Conservation (phyloP, 805 yeast species). For the Yarrowia yakushimensis region DNA sequence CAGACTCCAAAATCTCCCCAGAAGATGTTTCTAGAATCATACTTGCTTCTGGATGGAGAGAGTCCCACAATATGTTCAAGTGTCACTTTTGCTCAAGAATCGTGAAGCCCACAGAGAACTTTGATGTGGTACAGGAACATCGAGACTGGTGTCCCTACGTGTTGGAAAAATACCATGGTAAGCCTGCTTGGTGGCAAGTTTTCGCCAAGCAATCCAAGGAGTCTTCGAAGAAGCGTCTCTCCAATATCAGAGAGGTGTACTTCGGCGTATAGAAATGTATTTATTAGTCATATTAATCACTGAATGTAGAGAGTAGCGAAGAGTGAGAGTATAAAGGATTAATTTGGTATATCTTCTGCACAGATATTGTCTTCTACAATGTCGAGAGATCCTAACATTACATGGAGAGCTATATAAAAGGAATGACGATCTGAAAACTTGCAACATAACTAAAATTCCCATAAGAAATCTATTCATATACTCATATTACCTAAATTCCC, state of each 20-base stretch:
- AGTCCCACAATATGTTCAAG: not conserved
- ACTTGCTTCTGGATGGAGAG: not conserved
- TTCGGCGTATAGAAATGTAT: conserved; percentile 6
- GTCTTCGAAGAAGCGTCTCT: conserved; percentile 6
- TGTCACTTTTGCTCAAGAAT: not conserved
- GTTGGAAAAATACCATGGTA: not conserved
- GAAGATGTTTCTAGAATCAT: not conserved
- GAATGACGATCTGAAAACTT: not conserved
- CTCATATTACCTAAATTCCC: not conserved
- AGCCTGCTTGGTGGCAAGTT: conserved; percentile 5
- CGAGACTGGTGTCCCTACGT: conserved; percentile 14
- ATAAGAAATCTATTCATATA: not conserved
- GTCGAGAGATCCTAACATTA: not conserved
- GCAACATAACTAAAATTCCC: not conserved
- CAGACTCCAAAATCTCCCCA: not conserved
- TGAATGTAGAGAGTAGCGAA: too few species aligned
- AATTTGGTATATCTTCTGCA: too few species aligned
- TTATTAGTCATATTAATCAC: too few species aligned
- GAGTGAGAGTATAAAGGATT: too few species aligned
- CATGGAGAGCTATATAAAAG: not conserved
- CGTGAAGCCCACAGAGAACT: not conserved
- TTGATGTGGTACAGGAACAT: not conserved
- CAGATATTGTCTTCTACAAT: too few species aligned
- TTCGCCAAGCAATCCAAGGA: not conserved
- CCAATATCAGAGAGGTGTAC: conserved; percentile 1